phyloP scores from a whole-genome alignment of 441 rosid species.

The Theobroma grandiflorum region DNA sequence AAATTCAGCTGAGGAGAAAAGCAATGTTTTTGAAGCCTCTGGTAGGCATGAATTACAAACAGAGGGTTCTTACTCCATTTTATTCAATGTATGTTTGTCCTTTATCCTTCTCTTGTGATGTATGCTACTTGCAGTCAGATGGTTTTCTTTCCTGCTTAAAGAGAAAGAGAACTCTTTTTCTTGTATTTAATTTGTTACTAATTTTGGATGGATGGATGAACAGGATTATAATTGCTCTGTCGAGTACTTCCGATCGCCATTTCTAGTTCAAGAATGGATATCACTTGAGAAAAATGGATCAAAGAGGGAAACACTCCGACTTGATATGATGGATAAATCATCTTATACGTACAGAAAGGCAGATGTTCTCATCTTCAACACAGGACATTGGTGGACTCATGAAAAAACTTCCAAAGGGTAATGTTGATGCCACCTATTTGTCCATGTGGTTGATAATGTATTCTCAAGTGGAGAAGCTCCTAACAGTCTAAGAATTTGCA shows the following conservation, averaged over 20 bases:
- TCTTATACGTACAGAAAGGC: conserved; percentile 65
- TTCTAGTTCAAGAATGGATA: conserved; percentile 73
- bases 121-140: not conserved
- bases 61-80: conserved; percentile 65
- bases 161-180: not conserved
- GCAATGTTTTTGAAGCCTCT: conserved; percentile 61
- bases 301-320: conserved; percentile 66
- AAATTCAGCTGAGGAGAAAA: conserved; percentile 55
- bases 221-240: conserved; percentile 79
- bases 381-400: conserved; percentile 96
- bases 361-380: conserved; percentile 70
- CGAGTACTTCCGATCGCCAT: conserved; percentile 74
- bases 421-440: not conserved
- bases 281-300: conserved; percentile 47
- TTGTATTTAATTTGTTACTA: not conserved
- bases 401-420: conserved; percentile 80
- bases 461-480: not conserved
- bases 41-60: conserved; percentile 67
- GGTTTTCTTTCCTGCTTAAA: not conserved
- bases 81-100: conserved; percentile 50
- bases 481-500: conserved; percentile 25
- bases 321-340: conserved; percentile 64
- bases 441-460: not conserved
- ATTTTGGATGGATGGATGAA: conserved; percentile 22
- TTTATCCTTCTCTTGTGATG: not conserved